These are phyloP conservation scores for Scenedesmus sp. DNA, from an alignment of 163 green algal species.

Conservation along the genomic window DNA sequence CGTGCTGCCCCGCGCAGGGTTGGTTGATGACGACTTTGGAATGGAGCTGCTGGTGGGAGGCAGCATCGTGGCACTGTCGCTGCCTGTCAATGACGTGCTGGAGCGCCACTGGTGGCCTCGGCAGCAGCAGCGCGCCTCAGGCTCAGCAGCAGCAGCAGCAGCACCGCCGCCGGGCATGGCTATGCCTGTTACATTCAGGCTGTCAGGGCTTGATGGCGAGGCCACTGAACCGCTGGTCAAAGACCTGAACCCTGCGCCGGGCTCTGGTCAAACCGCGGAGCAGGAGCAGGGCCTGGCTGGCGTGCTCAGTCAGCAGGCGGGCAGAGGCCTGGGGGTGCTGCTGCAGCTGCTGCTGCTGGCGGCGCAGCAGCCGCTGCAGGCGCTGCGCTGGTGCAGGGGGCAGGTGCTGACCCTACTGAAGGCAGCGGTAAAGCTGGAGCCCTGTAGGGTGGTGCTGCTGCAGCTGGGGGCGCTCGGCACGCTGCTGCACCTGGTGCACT, in stretches of 20 bases:
- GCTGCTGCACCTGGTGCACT: conserved; percentile 53
- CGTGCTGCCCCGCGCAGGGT: conserved; percentile 23
- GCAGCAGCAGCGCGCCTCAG: conserved; percentile 1
- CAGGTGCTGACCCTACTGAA: conserved; percentile 57
- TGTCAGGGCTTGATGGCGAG: conserved; percentile 77
- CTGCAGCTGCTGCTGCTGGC: conserved; percentile 44
- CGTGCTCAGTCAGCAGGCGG: conserved; percentile 45
- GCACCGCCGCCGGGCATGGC: conserved; percentile 20
- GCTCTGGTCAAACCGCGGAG: conserved; percentile 59
- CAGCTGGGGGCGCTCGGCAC: conserved; percentile 2
- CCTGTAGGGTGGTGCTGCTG: conserved; percentile 52
- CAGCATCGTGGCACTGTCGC: conserved; percentile 68
- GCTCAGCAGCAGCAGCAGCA: not conserved
- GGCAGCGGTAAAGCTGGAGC: conserved; percentile 22
- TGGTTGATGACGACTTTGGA: conserved; percentile 81
- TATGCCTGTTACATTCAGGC: conserved; percentile 76
- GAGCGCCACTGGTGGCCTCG: conserved; percentile 52
- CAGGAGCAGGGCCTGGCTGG: conserved; percentile 59
- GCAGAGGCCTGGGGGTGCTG: conserved; percentile 44
- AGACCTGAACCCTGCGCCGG: conserved; percentile 53
- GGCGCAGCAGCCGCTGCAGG: not conserved
- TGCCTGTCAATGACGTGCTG: conserved; percentile 71
- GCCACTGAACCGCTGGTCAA: conserved; percentile 77
- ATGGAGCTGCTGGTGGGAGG: conserved; percentile 82
- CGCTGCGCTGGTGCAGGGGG: conserved; percentile 16